Conservation (phyloP, 345 rosid species). For the Bruguiera parviflora region DNA sequence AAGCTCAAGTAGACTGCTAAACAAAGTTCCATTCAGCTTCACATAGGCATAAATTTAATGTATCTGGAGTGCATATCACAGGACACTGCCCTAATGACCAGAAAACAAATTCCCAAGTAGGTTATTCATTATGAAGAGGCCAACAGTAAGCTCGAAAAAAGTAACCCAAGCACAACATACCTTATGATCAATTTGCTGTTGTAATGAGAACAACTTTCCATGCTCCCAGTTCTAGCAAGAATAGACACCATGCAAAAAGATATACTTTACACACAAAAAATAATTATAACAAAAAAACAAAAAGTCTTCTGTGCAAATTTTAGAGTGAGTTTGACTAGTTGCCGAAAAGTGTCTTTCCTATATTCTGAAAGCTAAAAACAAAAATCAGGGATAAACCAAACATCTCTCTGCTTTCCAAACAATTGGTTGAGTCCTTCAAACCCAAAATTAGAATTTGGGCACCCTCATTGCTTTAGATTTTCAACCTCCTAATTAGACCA, state of each 20-base stretch:
- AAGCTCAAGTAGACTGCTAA: not conserved
- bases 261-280: not conserved
- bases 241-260: not conserved
- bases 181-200: constrained; percentile 84
- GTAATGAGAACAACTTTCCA: constrained; percentile 66
- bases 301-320: not conserved
- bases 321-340: too few relatives aligned
- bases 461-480: too few relatives aligned
- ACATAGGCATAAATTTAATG: not conserved
- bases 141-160: not conserved
- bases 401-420: too few relatives aligned
- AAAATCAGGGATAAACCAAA: too few relatives aligned
- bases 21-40: not conserved
- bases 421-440: too few relatives aligned
- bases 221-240: constrained; percentile 58
- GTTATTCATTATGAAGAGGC: not conserved
- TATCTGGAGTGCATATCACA: not conserved
- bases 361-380: too few relatives aligned
- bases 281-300: not conserved
- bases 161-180: constrained; percentile 24
- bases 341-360: too few relatives aligned
- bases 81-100: not conserved
- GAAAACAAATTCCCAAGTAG: not conserved
- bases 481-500: too few relatives aligned
- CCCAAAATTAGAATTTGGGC: too few relatives aligned